Conservation (phyloP, 2,329 filamentous ascomycete species). For the Graphilbum fragrans region DNA sequence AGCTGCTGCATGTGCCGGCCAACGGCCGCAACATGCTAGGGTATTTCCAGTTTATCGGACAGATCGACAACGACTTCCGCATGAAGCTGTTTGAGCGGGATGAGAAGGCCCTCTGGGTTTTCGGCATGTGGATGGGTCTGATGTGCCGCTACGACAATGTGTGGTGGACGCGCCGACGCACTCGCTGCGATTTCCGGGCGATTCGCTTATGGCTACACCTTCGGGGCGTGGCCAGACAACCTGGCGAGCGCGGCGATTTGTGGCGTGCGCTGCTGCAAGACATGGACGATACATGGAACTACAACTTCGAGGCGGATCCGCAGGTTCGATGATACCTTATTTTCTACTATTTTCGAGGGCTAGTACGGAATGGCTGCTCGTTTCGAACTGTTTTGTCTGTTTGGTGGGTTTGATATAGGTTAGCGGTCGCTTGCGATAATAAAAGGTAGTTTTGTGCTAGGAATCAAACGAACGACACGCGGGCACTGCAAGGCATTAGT, state of each 20-base stretch:
- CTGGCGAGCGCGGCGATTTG: slow-evolving; percentile 9
- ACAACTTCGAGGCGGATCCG: slow-evolving; percentile 8
- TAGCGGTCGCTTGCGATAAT: too few relatives aligned
- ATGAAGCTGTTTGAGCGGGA: slow-evolving; percentile 10
- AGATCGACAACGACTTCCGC: slow-evolving; percentile 9
- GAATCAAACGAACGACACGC: too few relatives aligned
- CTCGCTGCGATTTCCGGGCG: slow-evolving; percentile 13
- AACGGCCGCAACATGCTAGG: slow-evolving; percentile 7
- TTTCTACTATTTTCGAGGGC: too few relatives aligned
- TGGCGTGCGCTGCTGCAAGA: slow-evolving; percentile 11
- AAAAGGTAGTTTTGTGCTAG: too few relatives aligned
- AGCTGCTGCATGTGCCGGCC: slow-evolving; percentile 7
- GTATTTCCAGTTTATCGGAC: slow-evolving; percentile 13
- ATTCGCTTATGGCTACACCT: slow-evolving; percentile 13
- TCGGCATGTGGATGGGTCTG: slow-evolving; percentile 15
- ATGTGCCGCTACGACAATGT: slow-evolving; percentile 11
- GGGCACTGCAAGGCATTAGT: too few relatives aligned
- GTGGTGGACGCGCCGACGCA: slow-evolving; percentile 12
- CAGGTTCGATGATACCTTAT: neutral
- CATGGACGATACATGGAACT: slow-evolving; percentile 11
- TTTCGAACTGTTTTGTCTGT: too few relatives aligned
- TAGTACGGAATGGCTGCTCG: too few relatives aligned
- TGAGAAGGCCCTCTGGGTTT: slow-evolving; percentile 12
- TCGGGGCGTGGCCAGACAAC: slow-evolving; percentile 6
- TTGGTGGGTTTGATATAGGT: too few relatives aligned